Base-by-base conservation (phyloP, 108 stramenopile species). In the Bacterosira constricta region DNA sequence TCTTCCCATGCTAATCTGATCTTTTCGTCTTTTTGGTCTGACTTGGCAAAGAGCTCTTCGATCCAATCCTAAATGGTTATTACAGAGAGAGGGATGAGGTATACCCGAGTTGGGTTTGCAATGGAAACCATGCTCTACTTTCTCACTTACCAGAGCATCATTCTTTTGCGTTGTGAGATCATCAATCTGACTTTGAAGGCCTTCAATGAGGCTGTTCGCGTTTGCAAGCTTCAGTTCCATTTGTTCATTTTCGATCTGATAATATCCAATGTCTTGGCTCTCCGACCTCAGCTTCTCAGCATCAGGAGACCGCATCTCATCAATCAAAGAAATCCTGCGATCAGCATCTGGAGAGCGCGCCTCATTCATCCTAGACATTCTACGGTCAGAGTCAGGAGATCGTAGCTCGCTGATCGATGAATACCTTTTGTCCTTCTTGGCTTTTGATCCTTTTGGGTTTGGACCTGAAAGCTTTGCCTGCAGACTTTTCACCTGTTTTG, bases 121-220 rank as follows among this genome's bases (percentile, higher is more conserved):
- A 30, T 21, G 29, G 27, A 3, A 13, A 44, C 7, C 8, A 21
- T 42, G 18, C 31, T 15, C 13, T 54, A 32, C 15, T 31, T 54
- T 35, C 0, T 23, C 17, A 64, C 63, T 65, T 36, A 73, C 72
- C 15, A 77, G 50, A 17, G 76, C 76, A 41, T 77, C 76, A 58
- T 77, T 77, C 51, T 77, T 77, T 23, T 77, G 76, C 13, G 54
- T 37, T 0, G 76, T 64, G 17, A 77, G 76, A 25, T 69, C 76
- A 41, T 77, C 76, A 50, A 77, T 45, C 46, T 77, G 68, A 27
- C 44, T 39, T 26, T 67, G 63, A 26, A 77, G 54, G 17, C 68
- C 55, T 8, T 68, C 61, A 37, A 77, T 69, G 4, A 77, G 69
- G 51, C 36, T 62, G 36, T 76, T 76, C 4, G 75, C 75, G 42